Evolutionary conservation across 2,329 filamentous ascomycete genomes (phyloP).

Genomic region (Lasiodiplodia gonubiensis): DNA sequence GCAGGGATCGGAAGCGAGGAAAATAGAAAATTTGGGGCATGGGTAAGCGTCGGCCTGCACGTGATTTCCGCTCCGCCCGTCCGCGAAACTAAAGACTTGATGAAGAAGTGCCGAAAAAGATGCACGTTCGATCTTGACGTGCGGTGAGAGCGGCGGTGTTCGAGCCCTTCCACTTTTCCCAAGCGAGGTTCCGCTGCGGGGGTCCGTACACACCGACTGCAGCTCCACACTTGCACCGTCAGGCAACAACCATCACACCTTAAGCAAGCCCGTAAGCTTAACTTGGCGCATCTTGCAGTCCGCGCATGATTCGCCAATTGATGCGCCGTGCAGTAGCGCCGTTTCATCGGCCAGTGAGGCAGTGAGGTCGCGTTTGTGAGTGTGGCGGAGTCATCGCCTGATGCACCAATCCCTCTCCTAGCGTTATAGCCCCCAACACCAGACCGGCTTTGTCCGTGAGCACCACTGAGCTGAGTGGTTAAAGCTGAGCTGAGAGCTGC

Average conservation of each 20-base stretch:
- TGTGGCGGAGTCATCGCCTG: conserved; percentile 13
- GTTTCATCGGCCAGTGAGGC: conserved; percentile 14
- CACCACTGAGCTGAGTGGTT: neutral
- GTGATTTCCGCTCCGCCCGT: neutral
- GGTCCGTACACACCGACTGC: neutral
- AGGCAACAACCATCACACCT: neutral
- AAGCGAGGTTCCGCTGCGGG: neutral
- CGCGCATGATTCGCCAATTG: neutral
- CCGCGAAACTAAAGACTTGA: neutral
- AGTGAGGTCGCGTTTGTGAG: neutral
- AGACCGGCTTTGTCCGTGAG: neutral
- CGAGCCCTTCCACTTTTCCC: conserved; percentile 10
- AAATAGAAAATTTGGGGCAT: neutral
- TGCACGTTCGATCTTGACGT: neutral
- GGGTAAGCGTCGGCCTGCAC: neutral
- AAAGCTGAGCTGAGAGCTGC: conserved; percentile 3
- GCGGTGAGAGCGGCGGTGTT: neutral
- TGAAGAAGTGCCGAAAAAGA: neutral
- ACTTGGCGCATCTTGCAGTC: neutral
- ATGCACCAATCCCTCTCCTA: neutral
- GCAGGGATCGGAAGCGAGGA: conserved; percentile 12
- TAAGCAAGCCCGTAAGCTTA: neutral
- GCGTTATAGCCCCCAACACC: conserved; percentile 2
- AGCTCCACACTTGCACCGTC: neutral
- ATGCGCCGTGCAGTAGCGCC: conserved; percentile 10